Percentiles rank a stretch among this genome's conserved stretches.
Conservation (phyloP, 768 basidiomycete species). For the Sutorius australiensis region DNA sequence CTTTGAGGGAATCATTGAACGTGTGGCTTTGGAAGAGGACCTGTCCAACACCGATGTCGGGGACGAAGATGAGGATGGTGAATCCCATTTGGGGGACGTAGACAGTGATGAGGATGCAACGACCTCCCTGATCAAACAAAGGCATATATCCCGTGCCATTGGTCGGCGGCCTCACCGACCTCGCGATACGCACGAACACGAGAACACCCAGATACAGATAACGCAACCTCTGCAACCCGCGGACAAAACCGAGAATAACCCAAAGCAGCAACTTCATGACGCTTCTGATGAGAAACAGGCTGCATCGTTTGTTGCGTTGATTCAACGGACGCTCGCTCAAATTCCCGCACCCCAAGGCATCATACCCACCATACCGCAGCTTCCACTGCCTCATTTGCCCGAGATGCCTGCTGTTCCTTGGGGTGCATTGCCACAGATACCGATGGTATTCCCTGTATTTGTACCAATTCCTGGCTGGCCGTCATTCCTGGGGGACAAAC, state of each 20-base stretch:
- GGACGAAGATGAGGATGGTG: constrained; percentile 49
- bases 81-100: constrained; percentile 64
- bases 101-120: constrained; percentile 61
- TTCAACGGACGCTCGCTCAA: constrained; percentile 68
- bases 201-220: neutral
- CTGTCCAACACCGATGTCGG: constrained; percentile 21
- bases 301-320: constrained; percentile 60
- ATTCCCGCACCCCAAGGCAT: constrained; percentile 55
- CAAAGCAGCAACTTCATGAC: constrained; percentile 15
- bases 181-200: constrained; percentile 17
- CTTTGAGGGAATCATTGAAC: constrained; percentile 38
- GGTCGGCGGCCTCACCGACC: constrained; percentile 26
- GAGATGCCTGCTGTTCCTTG: constrained; percentile 64
- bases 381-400: constrained; percentile 55
- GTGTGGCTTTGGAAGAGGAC: constrained; percentile 18
- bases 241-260: constrained; percentile 18
- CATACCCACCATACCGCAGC: constrained; percentile 49
- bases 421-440: constrained; percentile 61
- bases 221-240: neutral
- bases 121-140: constrained; percentile 26
- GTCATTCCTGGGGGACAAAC: constrained; percentile 54
- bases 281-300: constrained; percentile 36
- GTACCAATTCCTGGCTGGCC: constrained; percentile 67
- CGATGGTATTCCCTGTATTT: constrained; percentile 76
- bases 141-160: constrained; percentile 32